These are phyloP conservation scores for Yarrowia sp. DNA, from an alignment of 805 yeast species.

Conservation along the genomic window DNA sequence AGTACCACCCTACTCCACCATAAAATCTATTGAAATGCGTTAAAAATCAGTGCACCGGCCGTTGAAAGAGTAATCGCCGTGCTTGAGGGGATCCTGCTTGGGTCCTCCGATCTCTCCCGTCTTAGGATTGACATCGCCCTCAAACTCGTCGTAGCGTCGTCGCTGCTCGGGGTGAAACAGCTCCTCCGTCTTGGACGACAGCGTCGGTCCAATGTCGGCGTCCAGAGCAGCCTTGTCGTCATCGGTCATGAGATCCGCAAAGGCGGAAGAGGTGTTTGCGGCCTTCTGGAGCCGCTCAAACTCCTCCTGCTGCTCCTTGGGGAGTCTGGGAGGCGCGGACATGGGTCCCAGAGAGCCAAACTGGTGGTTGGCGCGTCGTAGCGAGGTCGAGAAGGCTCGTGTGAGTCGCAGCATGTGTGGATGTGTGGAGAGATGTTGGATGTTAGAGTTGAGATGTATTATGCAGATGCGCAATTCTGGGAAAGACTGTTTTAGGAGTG, in stretches of 20 bases:
- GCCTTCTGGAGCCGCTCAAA: conserved; percentile 80
- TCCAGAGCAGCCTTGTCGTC: conserved; percentile 40
- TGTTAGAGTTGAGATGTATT: neutral
- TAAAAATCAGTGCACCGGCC: conserved; percentile 95
- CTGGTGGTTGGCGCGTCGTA: conserved; percentile 2
- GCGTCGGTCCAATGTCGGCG: conserved; percentile 35
- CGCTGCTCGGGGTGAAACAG: conserved; percentile 55
- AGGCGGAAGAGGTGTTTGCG: conserved; percentile 73
- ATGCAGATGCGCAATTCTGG: too few relatives aligned
- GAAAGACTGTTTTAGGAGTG: too few relatives aligned
- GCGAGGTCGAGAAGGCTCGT: conserved; percentile 2
- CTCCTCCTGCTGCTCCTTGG: conserved; percentile 81
- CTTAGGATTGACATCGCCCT: conserved; percentile 85
- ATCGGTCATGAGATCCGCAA: conserved; percentile 25
- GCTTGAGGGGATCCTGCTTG: conserved; percentile 90
- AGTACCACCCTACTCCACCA: too few relatives aligned
- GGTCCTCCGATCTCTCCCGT: conserved; percentile 98
- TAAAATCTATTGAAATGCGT: too few relatives aligned
- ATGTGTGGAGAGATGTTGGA: neutral
- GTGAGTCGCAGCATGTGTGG: conserved; percentile 6
- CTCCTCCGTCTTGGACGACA: conserved; percentile 34
- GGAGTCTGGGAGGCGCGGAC: conserved; percentile 69
- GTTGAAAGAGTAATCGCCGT: conserved; percentile 91
- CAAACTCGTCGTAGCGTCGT: conserved; percentile 88
- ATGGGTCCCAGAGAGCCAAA: conserved; percentile 28